Percentiles rank a stretch among this genome's conserved stretches.
Conservation (phyloP, 2,329 filamentous ascomycete genomes). For the Penicillium sp. region DNA sequence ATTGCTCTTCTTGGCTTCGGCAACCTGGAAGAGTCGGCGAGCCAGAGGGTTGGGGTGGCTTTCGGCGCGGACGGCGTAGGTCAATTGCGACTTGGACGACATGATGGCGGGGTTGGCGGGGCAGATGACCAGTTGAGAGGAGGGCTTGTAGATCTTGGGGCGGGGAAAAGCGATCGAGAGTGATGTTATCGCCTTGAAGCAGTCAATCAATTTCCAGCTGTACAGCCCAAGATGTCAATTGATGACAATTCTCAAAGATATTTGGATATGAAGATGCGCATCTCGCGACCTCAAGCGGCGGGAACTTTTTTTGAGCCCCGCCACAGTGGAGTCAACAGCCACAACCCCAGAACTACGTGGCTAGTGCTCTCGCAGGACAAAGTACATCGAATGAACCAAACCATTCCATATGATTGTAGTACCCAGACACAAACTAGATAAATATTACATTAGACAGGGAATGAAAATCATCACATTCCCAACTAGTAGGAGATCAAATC, state of each 20-base stretch:
- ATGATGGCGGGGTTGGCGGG: slow-evolving; percentile 36
- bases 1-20: slow-evolving; percentile 53
- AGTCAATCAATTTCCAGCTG: background rate
- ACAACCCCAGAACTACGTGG: slow-evolving; percentile 13
- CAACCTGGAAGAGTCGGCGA: slow-evolving; percentile 50
- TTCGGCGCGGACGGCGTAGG: slow-evolving; percentile 45
- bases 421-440: background rate
- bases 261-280: background rate
- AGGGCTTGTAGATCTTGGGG: background rate
- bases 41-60: slow-evolving; percentile 50
- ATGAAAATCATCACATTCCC: background rate
- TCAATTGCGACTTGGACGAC: slow-evolving; percentile 49
- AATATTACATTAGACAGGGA: background rate
- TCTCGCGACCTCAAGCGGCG: background rate
- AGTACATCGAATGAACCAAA: too few relatives aligned
- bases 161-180: background rate
- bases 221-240: background rate
- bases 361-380: background rate
- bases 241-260: background rate
- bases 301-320: slow-evolving; percentile 26
- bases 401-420: background rate
- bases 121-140: slow-evolving; percentile 10
- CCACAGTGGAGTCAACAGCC: slow-evolving; percentile 26
- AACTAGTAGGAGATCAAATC: slow-evolving; percentile 35
- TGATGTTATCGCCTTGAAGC: background rate